Base-by-base conservation (phyloP, 176 grass and related monocot species). In the Luzula sylvatica region DNA sequence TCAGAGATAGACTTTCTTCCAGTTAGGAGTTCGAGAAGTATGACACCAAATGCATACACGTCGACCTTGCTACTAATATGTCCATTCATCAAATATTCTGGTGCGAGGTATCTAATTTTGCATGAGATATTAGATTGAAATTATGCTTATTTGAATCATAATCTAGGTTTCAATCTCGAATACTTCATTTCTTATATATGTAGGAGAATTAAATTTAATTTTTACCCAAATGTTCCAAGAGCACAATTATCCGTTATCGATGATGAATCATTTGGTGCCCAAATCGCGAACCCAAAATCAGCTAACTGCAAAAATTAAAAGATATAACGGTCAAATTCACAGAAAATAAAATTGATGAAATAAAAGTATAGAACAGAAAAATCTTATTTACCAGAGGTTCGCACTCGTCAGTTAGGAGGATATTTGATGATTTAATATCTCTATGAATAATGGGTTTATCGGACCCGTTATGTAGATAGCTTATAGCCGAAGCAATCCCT, bases 1-100 rank as follows among this genome's bases (percentile, higher is more conserved):
- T 98, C 82, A 49, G 32, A 68, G 71, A 98, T 98, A 35, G 79
- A 73, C 41, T 74, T 98, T 53, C 93, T 51, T 15, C 93, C 93
- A 9, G 93, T 83, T 55, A 98, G 68, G 19, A 98, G 78, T 74
- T 98, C 93, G 28, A 98, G 78, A 26, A 98, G 93, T 39, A 98
- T 81, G 23, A 98, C 93, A 24, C 93, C 93, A 43, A 98, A 98
- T n/a, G 93, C 93, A 63, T 87, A 98, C 62, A 98, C 81, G 56
- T 98, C 93, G 38, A 90, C 72, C 68, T 90, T 83, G 41, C 79
- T 73, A 5, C 81, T 98, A 23, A 90, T 78, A 65, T 90, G 89
- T 66, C 93, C 93, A 78, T 98, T 82, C 93, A 98, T 98, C 55
- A 98, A 98, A 67, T 98, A 98, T 52, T 98, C 93, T 12, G 93